Conservation (phyloP, 345 rosid genomes). For the sweet orange (Citrus sinensis) region DVS_A1.0 CM039169.1:2817001-2817500, state of each 20-base stretch:
- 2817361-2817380: background rate
- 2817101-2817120: conserved; percentile 44
- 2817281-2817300: conserved; percentile 5
- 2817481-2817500: background rate
- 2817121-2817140: conserved; percentile 13
- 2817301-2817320: conserved; percentile 4
- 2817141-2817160: conserved; percentile 5
- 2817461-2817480: background rate
- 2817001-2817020: conserved; percentile 48
- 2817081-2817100: conserved; percentile 47
- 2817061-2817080: conserved; percentile 26
- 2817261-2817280: conserved; percentile 2
- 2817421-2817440: background rate
- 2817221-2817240: background rate
- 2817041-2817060: conserved; percentile 41
- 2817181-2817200: conserved; percentile 12
- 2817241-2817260: background rate
- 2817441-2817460: background rate
- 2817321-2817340: background rate
- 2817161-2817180: conserved; percentile 14
- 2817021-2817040: conserved; percentile 34
- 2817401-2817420: background rate
- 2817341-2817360: conserved; percentile 27
- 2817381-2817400: background rate
- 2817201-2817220: background rate